Evolutionary conservation across 1,284 basidiomycete genomes (phyloP).

Genomic region (Cutaneotrichosporon cyanovorans): DNA sequence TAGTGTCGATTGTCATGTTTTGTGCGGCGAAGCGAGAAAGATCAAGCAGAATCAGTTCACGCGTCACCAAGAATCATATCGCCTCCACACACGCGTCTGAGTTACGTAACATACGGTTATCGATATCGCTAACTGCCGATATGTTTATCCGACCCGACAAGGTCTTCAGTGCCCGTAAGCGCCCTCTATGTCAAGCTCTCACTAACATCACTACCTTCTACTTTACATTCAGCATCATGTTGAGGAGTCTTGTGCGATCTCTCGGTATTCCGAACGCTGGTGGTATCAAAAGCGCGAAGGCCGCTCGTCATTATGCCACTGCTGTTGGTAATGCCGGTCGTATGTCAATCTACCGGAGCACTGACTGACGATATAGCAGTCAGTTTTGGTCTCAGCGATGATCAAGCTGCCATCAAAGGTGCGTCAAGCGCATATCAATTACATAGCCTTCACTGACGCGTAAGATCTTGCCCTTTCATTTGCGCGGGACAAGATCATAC

Average conservation of each 20-base stretch:
- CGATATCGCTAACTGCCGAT: background rate
- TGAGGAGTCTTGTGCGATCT: background rate
- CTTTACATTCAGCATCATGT: no score
- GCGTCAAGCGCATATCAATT: background rate
- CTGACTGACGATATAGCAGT: slow-evolving; percentile 9
- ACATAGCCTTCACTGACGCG: background rate
- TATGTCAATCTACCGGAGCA: background rate
- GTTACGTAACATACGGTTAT: background rate
- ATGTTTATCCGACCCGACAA: no score
- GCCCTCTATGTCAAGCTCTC: no score
- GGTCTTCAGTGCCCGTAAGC: no score
- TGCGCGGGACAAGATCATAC: slow-evolving; percentile 49
- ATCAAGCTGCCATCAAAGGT: slow-evolving; percentile 41
- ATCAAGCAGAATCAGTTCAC: background rate
- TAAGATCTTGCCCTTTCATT: slow-evolving; percentile 50
- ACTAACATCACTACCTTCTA: no score
- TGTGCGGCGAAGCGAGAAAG: background rate
- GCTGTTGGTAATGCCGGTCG: background rate
- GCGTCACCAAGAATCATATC: background rate
- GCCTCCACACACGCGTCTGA: slow-evolving; percentile 7
- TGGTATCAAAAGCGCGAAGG: background rate
- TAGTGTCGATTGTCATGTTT: background rate
- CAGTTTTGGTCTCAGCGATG: slow-evolving; percentile 34
- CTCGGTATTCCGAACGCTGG: background rate
- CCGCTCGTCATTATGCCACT: background rate